These are phyloP conservation scores for Clarireedia sp. DNA, from an alignment of 2,329 filamentous ascomycete species.

Conservation along the genomic window DNA sequence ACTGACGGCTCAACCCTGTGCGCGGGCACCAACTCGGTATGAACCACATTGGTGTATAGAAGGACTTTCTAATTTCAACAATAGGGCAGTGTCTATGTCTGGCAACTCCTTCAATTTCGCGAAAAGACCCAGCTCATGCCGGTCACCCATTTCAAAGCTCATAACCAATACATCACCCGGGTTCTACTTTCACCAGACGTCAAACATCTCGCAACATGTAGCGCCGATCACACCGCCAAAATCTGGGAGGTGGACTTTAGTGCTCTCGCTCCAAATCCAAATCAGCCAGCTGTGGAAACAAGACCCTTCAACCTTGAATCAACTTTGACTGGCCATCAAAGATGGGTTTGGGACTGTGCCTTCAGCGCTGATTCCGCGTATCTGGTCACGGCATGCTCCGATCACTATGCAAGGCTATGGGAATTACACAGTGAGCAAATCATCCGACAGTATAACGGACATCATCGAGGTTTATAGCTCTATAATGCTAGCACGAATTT, in stretches of 20 bases:
- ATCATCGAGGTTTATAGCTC: constrained; percentile 55
- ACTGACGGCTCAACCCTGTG: constrained; percentile 89
- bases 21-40: constrained; percentile 82
- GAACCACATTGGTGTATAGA: constrained; percentile 19
- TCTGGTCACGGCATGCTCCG: constrained; percentile 64
- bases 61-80: constrained; percentile 3
- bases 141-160: constrained; percentile 63
- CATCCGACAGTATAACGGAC: constrained; percentile 68
- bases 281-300: constrained; percentile 31
- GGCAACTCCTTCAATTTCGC: constrained; percentile 72
- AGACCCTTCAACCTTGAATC: constrained; percentile 58
- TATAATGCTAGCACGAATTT: neutral
- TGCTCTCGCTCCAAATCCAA: constrained; percentile 31
- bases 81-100: constrained; percentile 96
- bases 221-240: constrained; percentile 75
- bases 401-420: constrained; percentile 68
- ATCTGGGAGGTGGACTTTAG: constrained; percentile 91
- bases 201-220: constrained; percentile 66
- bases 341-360: constrained; percentile 75
- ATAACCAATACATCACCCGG: constrained; percentile 66
- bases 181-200: constrained; percentile 68
- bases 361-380: constrained; percentile 69
- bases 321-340: constrained; percentile 62
- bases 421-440: constrained; percentile 61
- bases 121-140: constrained; percentile 64